Evolutionary conservation across 176 grass and related monocot genomes (phyloP), one percentile per base, ranked within the genome.

Genomic region (Cenchrus fungigraminus): DNA sequence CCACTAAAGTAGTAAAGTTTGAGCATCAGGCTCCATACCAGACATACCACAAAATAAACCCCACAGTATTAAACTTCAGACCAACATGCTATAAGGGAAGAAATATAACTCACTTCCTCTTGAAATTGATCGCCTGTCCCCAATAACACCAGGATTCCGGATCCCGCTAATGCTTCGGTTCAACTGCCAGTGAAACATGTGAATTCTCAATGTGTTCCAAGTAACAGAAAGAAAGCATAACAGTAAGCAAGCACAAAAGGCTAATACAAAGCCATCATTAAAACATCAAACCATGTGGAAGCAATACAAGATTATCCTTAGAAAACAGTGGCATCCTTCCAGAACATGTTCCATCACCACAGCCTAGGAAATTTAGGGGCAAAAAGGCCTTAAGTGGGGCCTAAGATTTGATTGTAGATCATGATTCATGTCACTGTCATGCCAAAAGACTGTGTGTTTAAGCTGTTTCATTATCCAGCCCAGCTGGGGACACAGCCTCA

Each of bases 81-180:
- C 6, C 15, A 49, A 16, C 56, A 68, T 90, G 42, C 37, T 22
- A 10, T 52, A 46, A 76, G 52, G 63, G 40, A 31, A 83, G 73
- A 73, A 89, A 52, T 53, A 47, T 45, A 76, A 88, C 97, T 97
- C 82, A 99, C 97, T 99, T 91, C 94, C 97, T 91, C 92, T 92
- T 77, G 97, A 99, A 81, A 97, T 89, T 76, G 97, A 99, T 76
- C 97, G 83, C 63, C 86, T 90, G 45, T 99, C 97, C 76, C 97
- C 97, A 69, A 97, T 99, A 86, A 97, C 87, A 90, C 97, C 97
- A 77, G 94, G 84, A 87, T 89, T 92, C 34, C 86, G 88, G 61
- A 40, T 83, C 59, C 90, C 94, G 81, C 84, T 94, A 79, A 99
- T 78, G 80, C 28, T 89, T 94, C 94, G 87, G 85, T 99, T 97